Conservation (phyloP, 345 rosid species). For the Acer saccharum region DNA sequence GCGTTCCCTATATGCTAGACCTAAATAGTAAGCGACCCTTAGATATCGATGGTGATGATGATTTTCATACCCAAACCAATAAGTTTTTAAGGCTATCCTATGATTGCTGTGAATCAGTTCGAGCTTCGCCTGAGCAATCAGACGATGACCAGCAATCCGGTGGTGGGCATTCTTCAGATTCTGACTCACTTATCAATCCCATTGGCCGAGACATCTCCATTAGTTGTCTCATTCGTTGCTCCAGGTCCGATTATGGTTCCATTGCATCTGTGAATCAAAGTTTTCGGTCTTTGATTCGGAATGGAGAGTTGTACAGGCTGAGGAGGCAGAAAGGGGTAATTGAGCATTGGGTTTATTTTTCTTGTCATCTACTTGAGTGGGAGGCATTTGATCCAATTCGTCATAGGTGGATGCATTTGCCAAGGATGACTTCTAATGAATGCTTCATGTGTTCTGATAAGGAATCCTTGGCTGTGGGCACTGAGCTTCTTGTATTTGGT, state of each 20-base stretch:
- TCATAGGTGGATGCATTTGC: conserved; percentile 79
- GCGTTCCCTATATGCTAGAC: conserved; percentile 44
- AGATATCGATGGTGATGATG: conserved; percentile 36
- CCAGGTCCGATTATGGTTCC: conserved; percentile 86
- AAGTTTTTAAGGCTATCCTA: conserved; percentile 24
- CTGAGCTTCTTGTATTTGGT: conserved; percentile 88
- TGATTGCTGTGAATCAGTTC: not conserved
- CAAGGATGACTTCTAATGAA: conserved; percentile 69
- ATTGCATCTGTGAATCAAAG: conserved; percentile 64
- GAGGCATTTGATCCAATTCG: conserved; percentile 86
- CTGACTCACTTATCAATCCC: conserved; percentile 61
- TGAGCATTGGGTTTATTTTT: conserved; percentile 93
- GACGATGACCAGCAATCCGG: conserved; percentile 23
- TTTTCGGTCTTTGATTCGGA: conserved; percentile 66
- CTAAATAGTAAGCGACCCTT: conserved; percentile 53
- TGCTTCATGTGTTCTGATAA: conserved; percentile 75
- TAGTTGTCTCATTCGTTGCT: conserved; percentile 67
- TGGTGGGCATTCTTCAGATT: conserved; percentile 56
- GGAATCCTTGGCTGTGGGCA: conserved; percentile 94
- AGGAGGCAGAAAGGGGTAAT: conserved; percentile 56
- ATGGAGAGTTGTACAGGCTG: conserved; percentile 70
- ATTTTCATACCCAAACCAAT: conserved; percentile 11
- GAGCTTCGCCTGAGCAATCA: conserved; percentile 13
- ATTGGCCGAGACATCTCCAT: conserved; percentile 82
- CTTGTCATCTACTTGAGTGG: conserved; percentile 86